A percentile compares a stretch with the other conserved stretches of the same genome.
phyloP scores from a whole-genome alignment of 1,284 basidiomycete genomes.

The Schizophyllum amplum region DNA sequence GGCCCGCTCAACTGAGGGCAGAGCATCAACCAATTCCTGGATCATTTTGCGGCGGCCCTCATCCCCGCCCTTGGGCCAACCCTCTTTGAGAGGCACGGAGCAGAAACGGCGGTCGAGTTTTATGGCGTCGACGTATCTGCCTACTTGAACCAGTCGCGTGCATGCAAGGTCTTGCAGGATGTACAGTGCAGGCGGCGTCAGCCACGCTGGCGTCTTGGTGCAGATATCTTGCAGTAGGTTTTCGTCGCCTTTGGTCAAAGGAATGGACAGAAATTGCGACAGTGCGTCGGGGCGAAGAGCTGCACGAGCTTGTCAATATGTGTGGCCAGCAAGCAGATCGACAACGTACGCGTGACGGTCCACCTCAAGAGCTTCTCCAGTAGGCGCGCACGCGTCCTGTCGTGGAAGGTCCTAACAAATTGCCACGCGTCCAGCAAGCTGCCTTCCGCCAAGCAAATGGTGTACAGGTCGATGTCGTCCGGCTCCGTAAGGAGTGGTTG shows the following conservation, averaged over 20 bases:
- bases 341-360: conserved; percentile 57
- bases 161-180: conserved; percentile 77
- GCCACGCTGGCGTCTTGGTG: conserved; percentile 45
- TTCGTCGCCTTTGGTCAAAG: conserved; percentile 59
- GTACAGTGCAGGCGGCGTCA: conserved; percentile 41
- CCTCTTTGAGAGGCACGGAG: conserved; percentile 25
- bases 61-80: conserved; percentile 7
- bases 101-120: conserved; percentile 65
- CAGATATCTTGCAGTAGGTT: conserved; percentile 39
- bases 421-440: conserved; percentile 65
- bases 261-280: conserved; percentile 50
- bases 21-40: conserved; percentile 49
- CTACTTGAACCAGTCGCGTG: conserved; percentile 69
- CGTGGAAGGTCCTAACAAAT: conserved; percentile 61
- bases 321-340: conserved; percentile 1
- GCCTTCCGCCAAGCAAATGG: conserved; percentile 53
- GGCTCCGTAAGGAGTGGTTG: conserved; percentile 61
- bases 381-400: conserved; percentile 41
- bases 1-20: conserved; percentile 50
- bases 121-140: conserved; percentile 64
- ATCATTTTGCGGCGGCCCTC: conserved; percentile 62
- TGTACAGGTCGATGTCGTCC: conserved; percentile 59
- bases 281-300: conserved; percentile 54
- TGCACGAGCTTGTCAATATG: conserved; percentile 18
- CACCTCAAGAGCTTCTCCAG: conserved; percentile 56